Evolutionary conservation across 345 rosid species (phyloP).

Genomic region (Hibiscus tridactylites): DNA sequence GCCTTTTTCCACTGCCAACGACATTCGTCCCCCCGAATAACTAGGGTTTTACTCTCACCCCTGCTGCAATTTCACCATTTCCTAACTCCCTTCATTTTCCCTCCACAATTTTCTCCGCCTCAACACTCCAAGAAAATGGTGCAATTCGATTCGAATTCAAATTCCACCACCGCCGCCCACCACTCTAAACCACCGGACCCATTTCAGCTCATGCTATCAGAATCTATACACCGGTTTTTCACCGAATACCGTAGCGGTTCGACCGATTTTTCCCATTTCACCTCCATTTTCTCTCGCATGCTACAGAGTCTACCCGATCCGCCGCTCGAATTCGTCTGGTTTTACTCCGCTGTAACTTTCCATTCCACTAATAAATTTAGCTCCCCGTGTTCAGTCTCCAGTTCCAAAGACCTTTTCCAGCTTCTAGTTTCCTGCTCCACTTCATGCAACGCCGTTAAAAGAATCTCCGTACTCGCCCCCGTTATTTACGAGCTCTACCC

Average conservation of each 20-base stretch:
- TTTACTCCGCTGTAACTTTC: slow-evolving; percentile 51
- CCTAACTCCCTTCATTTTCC: neutral
- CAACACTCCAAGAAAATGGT: slow-evolving; percentile 19
- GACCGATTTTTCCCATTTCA: slow-evolving; percentile 53
- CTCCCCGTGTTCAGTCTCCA: slow-evolving; percentile 17
- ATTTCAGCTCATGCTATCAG: slow-evolving; percentile 42
- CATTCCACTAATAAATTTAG: slow-evolving; percentile 30
- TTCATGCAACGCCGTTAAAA: slow-evolving; percentile 32
- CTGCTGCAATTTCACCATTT: neutral
- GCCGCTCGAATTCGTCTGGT: slow-evolving; percentile 63
- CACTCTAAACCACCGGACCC: slow-evolving; percentile 13
- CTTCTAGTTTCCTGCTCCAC: slow-evolving; percentile 45
- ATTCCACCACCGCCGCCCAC: neutral
- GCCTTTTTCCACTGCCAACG: slow-evolving; percentile 11
- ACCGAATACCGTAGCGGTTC: slow-evolving; percentile 35
- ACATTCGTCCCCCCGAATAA: neutral
- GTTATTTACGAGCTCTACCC: slow-evolving; percentile 42
- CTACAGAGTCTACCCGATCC: slow-evolving; percentile 44
- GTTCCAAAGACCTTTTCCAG: slow-evolving; percentile 46
- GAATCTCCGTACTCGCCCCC: slow-evolving; percentile 52
- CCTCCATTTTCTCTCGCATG: slow-evolving; percentile 53
- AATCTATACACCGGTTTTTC: slow-evolving; percentile 53
- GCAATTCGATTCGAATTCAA: slow-evolving; percentile 10
- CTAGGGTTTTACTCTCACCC: slow-evolving; percentile 24
- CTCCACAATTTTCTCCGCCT: slow-evolving; percentile 10